Evolutionary conservation across 2,329 filamentous ascomycete species (phyloP).

Genomic region (Chaetomiaceae sp.): DNA sequence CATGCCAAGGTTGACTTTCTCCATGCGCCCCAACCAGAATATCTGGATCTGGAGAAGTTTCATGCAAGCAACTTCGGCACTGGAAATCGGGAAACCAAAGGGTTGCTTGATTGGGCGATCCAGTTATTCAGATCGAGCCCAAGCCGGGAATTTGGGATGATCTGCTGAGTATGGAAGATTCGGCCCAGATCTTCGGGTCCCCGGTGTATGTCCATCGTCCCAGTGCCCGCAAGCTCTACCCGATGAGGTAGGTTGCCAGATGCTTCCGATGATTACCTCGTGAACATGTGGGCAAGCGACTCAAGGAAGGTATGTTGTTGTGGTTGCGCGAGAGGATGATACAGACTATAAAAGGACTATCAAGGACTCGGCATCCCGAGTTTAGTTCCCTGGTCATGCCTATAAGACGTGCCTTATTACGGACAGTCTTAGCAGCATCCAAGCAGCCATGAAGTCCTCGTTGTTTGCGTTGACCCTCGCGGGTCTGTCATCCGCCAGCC

Average conservation of each 20-base stretch:
- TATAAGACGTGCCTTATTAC: neutral
- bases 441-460: neutral
- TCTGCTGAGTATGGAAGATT: no score
- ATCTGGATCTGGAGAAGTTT: neutral
- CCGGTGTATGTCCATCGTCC: no score
- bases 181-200: no score
- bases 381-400: neutral
- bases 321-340: no score
- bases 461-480: neutral
- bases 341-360: no score
- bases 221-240: no score
- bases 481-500: slow-evolving; percentile 4
- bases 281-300: no score
- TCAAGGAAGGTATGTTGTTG: no score
- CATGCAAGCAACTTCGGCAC: neutral
- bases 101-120: neutral
- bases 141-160: no score
- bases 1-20: no score
- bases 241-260: no score
- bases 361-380: neutral
- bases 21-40: neutral
- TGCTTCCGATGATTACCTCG: no score
- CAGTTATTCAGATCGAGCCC: neutral
- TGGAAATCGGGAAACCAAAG: neutral
- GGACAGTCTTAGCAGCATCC: neutral